Base-by-base conservation (phyloP, 2,329 filamentous ascomycete species). In the Colletotrichum abscissum region DNA sequence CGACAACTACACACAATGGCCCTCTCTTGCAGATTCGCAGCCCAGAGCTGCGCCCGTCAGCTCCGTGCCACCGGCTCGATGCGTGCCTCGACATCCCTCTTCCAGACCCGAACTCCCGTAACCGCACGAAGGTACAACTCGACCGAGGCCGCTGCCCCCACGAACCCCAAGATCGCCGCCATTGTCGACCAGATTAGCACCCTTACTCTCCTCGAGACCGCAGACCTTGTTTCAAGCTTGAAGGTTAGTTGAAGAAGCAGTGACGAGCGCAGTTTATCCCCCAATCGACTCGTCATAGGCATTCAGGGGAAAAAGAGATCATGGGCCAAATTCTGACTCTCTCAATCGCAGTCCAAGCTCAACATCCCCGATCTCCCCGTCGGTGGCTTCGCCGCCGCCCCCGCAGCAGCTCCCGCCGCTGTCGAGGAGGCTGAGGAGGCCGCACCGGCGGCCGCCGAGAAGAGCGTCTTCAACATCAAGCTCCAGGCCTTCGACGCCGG, bases 141-240 rank as follows among this genome's bases (percentile, higher is more conserved):
- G 75, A 95, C 95, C 78, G 93, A 95, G 79, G 91, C 91, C 70
- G 87, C 88, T 68, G 85, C 87, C 70, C 83, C 90, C 79, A 69
- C 69, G 59, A 97, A 94, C 86, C 95, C 97, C 76, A 99, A 99
- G 90, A 98, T 99, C 80, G 85, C 92, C 78, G 91, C 90, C 73
- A 99, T 99, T 81, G 97, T 99, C 81, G 95, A 99, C 84, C 95
- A 99, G 86, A 99, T 99, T 85, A 97, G 96, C 86, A 92, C 97
- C 90, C 93, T 99, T 90, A 99, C 95, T 57, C 89, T 99, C 72
- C 87, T 99, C 80, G 97, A 99, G 90, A 99, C 97, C 52, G 96
- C 97, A 72, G 97, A 98, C 83, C 89, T 99, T 74, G 97, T 99
- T 67, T 92, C 95, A 67, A 95, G 92, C 85, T 88, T 99, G 82